phyloP scores from a whole-genome alignment of 2,329 filamentous ascomycete species.

The Fusarium torulosum region DNA sequence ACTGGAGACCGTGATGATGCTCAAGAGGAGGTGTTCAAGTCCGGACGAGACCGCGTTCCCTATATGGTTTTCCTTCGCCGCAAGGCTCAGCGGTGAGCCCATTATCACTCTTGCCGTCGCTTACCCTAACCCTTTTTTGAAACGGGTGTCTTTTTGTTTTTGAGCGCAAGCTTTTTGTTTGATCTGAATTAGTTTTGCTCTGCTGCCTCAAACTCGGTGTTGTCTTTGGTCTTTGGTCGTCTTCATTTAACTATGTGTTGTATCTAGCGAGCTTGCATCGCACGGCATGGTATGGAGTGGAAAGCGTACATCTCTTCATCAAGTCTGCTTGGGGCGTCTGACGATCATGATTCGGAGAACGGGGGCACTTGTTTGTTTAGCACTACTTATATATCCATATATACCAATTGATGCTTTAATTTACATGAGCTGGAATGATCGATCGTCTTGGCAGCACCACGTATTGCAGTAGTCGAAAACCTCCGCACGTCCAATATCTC shows the following conservation, averaged over 20 bases:
- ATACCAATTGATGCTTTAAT: slow-evolving; percentile 13
- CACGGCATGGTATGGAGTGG: slow-evolving; percentile 39
- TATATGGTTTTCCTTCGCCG: slow-evolving; percentile 62
- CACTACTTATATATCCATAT: slow-evolving; percentile 5
- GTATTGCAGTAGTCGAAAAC: not conserved
- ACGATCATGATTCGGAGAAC: slow-evolving; percentile 4
- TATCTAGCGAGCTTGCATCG: slow-evolving; percentile 32
- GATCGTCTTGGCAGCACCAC: too few species aligned
- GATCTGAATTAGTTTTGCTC: not conserved
- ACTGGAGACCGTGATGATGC: slow-evolving; percentile 52
- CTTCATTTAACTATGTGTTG: slow-evolving; percentile 7
- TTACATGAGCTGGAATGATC: not conserved
- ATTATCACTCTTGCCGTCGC: not conserved
- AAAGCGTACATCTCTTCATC: slow-evolving; percentile 23
- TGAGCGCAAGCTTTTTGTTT: slow-evolving; percentile 7
- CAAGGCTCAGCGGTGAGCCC: slow-evolving; percentile 49
- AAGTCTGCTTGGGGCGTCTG: slow-evolving; percentile 17
- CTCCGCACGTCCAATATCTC: not conserved
- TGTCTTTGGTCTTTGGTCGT: not conserved
- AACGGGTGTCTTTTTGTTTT: slow-evolving; percentile 13
- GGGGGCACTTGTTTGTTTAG: slow-evolving; percentile 2
- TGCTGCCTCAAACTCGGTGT: not conserved
- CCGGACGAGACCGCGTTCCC: slow-evolving; percentile 56
- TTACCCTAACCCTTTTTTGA: not conserved
- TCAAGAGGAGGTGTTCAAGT: slow-evolving; percentile 56